Evolutionary conservation across 2,329 filamentous ascomycete species (phyloP), one percentile per base, ranked within the genome.

Genomic region (Exserohilum turcica): DNA sequence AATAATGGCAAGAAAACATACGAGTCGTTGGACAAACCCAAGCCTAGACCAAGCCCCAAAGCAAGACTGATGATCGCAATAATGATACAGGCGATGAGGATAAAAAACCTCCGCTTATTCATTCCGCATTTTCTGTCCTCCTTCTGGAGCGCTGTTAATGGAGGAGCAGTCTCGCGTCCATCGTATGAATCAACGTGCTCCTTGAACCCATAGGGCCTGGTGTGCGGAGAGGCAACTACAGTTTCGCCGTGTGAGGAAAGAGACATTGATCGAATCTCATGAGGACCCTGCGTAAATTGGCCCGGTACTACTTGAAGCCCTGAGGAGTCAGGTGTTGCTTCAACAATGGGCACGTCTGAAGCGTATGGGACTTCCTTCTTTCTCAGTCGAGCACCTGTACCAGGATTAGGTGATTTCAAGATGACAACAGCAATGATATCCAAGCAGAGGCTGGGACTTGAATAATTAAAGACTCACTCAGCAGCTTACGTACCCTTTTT

Each of bases 21-120:
- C 51, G 48, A 65, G 54, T 63, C 50, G 5, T 69, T 70, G 15
- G 63, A 29, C 10, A 70, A 36, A 2, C 69, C 73, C 12, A 77
- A 57, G 4, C 75, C 75, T 10, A 72, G 67, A 29, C 73, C 74
- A 6, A 77, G 60, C 5, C 70, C 75, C 6, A 74, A 66, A 1
- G 61, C 75, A 8, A 77, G 58, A 5, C 65, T 68, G 31, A 77
- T 50, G 0, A 71, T 55, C 35, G 67, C 58, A 31, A 72, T 46
- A 3, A 75, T 6, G 8, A 73, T 40, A 15, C 58, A 59, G 9
- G 50, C 52, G 6, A 67, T 13, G 6, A 69, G 52, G 18, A 71
- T 64, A 33, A 57, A 62, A 16, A 68, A 68, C 0, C 49, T 54
- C 1, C 64, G 59, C 31, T 58, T 69, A 47, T 60, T 68, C 61